Base-by-base conservation (phyloP, 73 alveolate species). In the Breviolum minutum region DNA sequence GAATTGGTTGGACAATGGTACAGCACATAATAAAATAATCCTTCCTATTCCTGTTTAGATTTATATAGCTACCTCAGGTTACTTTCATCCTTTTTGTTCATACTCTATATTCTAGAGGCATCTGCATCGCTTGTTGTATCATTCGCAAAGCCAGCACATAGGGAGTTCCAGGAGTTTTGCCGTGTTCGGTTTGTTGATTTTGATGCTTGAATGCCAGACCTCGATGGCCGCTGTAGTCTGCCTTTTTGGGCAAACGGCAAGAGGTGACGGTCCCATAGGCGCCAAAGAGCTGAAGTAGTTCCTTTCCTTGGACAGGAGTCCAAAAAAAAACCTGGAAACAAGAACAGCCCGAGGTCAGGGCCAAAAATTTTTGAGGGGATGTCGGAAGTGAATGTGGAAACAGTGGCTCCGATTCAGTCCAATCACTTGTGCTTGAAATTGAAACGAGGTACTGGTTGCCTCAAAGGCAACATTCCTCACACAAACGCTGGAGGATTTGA, bases 401-500 rank as follows among this genome's bases (percentile, higher is more conserved):
- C 77, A 17, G n/a, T 22, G 24, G 77, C 8, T 17, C 77, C 2
- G 24, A 68, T 68, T 22, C 77, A 22, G 54, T 40, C 54, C 54
- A 40, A 40, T 40, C 54, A 40, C 54, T 40, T 40, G 54, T 3
- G 54, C 54, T 40, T 40, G 54, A 40, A 40, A 29, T 17, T 48
- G 40, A 17, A n/a, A 20, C 95, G 66, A 88, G 95, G 29, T 66
- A 22, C 96, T 90, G 94, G 99, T 99, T 17, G 99, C 99, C 97
- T 99, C 99, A 95, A 99, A 99, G 19, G 99, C 99, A 13, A 99
- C 90, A 95, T 99, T 99, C 99, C 99, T 99, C 48, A 99, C 99
- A 76, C 99, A 93, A 85, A 99, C 97, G 94, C 99, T 99, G 95
- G 99, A 76, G 68, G 98, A 93, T 24, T 90, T 90, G 96, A 90